Evolutionary conservation across 2,329 filamentous ascomycete genomes (phyloP), one percentile per base, ranked within the genome.

Genomic region (Didymellaceae sp.): DNA sequence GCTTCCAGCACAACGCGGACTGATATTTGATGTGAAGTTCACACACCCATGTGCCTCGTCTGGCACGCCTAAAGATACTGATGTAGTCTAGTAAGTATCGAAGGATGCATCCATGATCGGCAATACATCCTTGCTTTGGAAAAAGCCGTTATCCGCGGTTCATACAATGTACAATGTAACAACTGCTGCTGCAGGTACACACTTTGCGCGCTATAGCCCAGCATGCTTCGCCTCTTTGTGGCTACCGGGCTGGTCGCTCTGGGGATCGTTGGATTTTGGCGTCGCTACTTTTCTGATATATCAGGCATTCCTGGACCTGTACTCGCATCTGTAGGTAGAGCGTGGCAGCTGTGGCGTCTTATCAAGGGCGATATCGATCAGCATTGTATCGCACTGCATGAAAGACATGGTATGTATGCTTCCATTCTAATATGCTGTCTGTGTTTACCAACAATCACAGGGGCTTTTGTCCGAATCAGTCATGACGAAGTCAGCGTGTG

Each of bases 401-500:
- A 38, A 25, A 38, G 30, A 21, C 13, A 38, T 10, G 33, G 33
- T 38, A 39, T 25, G 3, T 30, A 10, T 13, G n/a, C 5, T 3
- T n/a, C 24, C 8, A 22, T 9, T 11, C 6, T 2, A 6, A 8
- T 7, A 21, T 17, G 6, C 10, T 5, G 10, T 21, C 3, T n/a
- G n/a, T n/a, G 21, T 18, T 4, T 25, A 3, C 13, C 35, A 17
- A 45, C 18, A 18, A 16, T 6, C 9, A 18, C 11, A 39, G 34
- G 34, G 3, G 11, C 26, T 10, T 78, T 79, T 56, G 73, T 79
- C 22, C 75, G 77, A 13, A 77, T 79, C 24, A 65, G 68, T 5
- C 65, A 71, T 20, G 73, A 78, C 41, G 76, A 79, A 66, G 70
- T 79, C 52, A 77, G 74, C 48, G 68, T 79, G 30, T 68, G 68